Conservation (phyloP, 768 basidiomycete genomes). For the Cystoderma amianthinum region DNA sequence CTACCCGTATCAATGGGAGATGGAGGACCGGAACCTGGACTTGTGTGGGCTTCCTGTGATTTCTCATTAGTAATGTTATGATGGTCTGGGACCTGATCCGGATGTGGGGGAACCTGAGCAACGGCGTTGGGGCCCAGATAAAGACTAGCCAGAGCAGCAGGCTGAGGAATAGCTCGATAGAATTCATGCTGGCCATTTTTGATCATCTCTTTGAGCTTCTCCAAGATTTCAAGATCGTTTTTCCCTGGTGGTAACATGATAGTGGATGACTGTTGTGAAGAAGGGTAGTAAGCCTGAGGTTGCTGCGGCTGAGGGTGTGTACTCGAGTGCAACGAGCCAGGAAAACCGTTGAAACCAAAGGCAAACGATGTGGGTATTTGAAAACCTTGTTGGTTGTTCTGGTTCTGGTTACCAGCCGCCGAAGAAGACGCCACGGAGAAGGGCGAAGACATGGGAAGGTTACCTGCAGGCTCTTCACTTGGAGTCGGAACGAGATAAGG, state of each 20-base stretch:
- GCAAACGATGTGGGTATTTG: conserved; percentile 27
- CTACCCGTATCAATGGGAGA: conserved; percentile 5
- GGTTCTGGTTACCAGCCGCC: conserved; percentile 15
- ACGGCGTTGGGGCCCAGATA: conserved; percentile 48
- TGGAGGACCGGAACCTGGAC: background rate
- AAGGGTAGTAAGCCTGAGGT: conserved; percentile 14
- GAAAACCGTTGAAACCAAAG: conserved; percentile 20
- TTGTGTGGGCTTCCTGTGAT: background rate
- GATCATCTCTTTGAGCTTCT: conserved; percentile 69
- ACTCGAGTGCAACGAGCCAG: conserved; percentile 19
- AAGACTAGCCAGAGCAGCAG: conserved; percentile 52
- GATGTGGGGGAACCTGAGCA: conserved; percentile 6
- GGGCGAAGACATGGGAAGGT: conserved; percentile 26
- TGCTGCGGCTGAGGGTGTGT: conserved; percentile 19
- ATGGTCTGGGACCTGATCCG: background rate
- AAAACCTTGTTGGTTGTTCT: conserved; percentile 19
- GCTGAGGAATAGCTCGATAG: conserved; percentile 61
- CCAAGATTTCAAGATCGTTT: conserved; percentile 66
- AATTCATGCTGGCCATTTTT: conserved; percentile 67
- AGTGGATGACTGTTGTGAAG: conserved; percentile 7
- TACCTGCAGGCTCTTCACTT: too few relatives aligned
- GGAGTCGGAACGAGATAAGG: conserved; percentile 45
- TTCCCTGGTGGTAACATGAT: conserved; percentile 47
- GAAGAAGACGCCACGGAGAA: conserved; percentile 28
- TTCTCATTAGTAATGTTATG: background rate